Evolutionary conservation across 2,329 filamentous ascomycete species (phyloP), one percentile per base, ranked within the genome.

Genomic region (Aureobasidium sp.): DNA sequence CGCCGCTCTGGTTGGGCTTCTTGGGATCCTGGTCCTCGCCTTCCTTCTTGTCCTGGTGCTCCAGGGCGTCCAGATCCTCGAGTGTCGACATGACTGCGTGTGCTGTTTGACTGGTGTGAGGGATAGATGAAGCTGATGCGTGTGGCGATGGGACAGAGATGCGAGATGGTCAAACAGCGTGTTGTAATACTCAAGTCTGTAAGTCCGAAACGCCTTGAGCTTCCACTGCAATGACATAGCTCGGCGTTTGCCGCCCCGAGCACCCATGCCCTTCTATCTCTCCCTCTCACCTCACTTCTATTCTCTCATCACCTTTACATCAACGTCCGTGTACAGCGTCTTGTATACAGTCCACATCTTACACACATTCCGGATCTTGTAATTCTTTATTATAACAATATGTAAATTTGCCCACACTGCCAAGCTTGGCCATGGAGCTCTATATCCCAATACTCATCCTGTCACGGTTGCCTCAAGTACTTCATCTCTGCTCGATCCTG

Each of bases 11-110:
- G 62, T 78, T 75, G 59, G 75, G 69, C 74, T 84, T 83, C 72
- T 83, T 82, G 69, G 75, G 76, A 64, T 79, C 77, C 70, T 84
- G 81, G 75, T 86, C 84, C 76, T 87, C 86, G 76, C 87, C 88
- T 80, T 94, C 89, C 75, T 83, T 80, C 63, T 79, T 87, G 75
- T 86, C 84, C 76, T 87, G 85, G 76, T 87, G 88, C 80, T 94
- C 89, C 75, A 95, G 82, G 75, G 92, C 89, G 74, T 95, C 90
- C 73, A 95, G 88, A 79, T 95, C 91, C 80, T 96, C 91, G 71
- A 95, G 86, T 69, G 90, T 94, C 69, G 91, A 91, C 91, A 95
- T 95, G 74, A 66, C 81, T 73, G 69, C 59, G n/a, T 21, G 25
- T 52, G 21, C 8, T 61, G 8, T 16, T 52, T 29, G 30, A 8